Conservation (phyloP, 2,329 filamentous ascomycete genomes). For the Aspergillus fumigatus region DNA sequence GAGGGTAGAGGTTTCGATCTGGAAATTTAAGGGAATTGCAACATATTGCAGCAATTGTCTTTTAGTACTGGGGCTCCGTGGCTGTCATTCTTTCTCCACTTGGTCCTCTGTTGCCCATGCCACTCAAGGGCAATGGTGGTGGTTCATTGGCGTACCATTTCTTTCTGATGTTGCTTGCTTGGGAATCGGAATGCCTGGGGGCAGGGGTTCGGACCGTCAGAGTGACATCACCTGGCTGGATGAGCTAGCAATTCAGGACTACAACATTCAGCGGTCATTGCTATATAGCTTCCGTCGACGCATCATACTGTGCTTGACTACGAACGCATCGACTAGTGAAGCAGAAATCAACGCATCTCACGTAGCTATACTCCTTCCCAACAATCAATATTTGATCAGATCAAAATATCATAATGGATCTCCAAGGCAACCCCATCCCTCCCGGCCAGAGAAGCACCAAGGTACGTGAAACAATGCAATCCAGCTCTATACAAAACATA, state of each 20-base stretch:
- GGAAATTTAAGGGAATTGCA: neutral
- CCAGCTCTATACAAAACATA: neutral
- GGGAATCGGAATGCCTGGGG: neutral
- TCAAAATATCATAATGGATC: constrained; percentile 31
- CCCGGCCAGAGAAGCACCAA: constrained; percentile 32
- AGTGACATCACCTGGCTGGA: constrained; percentile 26
- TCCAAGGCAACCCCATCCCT: constrained; percentile 36
- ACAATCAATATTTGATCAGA: neutral
- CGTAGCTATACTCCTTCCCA: neutral
- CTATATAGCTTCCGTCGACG: constrained; percentile 21
- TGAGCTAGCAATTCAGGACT: neutral
- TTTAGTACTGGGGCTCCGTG: neutral
- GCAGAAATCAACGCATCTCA: constrained; percentile 2
- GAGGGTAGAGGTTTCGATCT: neutral
- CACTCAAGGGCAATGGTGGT: neutral
- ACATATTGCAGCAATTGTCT: neutral
- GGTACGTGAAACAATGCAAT: constrained; percentile 16
- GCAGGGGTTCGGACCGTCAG: constrained; percentile 20
- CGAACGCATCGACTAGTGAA: neutral
- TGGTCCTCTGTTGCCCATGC: neutral
- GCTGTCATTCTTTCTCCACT: neutral
- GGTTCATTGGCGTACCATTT: neutral
- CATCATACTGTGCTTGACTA: neutral
- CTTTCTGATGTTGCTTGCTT: neutral
- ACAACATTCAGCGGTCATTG: neutral